A percentile compares a stretch with the other conserved stretches of the same genome.
Conservation (phyloP, 306 rosid species). For the Begonia loranthoides region DNA sequence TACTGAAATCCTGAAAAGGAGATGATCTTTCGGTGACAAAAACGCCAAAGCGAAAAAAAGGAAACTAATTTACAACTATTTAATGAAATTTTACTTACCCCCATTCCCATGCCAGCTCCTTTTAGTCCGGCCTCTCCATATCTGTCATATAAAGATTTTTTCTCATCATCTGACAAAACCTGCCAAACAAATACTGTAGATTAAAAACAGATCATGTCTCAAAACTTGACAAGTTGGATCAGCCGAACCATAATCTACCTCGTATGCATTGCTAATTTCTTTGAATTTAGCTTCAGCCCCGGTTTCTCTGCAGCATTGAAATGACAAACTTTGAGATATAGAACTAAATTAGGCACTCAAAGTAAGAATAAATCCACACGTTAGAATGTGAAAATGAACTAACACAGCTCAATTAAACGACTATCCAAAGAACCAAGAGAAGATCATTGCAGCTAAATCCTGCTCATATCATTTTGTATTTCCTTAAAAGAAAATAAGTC, state of each 20-base stretch:
- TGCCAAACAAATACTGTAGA: slow-evolving; percentile 18
- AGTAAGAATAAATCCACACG: too few species aligned
- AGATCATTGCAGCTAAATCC: background rate
- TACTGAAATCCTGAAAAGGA: slow-evolving; percentile 45
- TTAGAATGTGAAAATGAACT: too few species aligned
- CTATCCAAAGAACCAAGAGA: background rate
- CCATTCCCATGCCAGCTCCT: slow-evolving; percentile 76
- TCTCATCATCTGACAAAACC: slow-evolving; percentile 98
- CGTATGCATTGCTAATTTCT: slow-evolving; percentile 90
- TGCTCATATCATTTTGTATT: too few species aligned
- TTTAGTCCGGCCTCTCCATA: slow-evolving; percentile 98
- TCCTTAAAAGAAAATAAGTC: too few species aligned
- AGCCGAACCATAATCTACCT: slow-evolving; percentile 34
- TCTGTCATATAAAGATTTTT: slow-evolving; percentile 67
- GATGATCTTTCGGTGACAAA: background rate
- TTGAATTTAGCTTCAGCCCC: slow-evolving; percentile 87
- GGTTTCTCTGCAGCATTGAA: slow-evolving; percentile 54
- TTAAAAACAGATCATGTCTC: background rate
- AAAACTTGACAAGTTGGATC: background rate
- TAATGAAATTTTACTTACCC: slow-evolving; percentile 41
- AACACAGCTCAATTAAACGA: background rate
- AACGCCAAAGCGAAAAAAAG: slow-evolving; percentile 4
- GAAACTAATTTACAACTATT: too few species aligned
- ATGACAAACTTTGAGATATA: slow-evolving; percentile 6
- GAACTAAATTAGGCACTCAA: slow-evolving; percentile 3